These are phyloP conservation scores for Colletotrichum noveboracense DNA, from an alignment of 2,329 filamentous ascomycete species.

Conservation along the genomic window DNA sequence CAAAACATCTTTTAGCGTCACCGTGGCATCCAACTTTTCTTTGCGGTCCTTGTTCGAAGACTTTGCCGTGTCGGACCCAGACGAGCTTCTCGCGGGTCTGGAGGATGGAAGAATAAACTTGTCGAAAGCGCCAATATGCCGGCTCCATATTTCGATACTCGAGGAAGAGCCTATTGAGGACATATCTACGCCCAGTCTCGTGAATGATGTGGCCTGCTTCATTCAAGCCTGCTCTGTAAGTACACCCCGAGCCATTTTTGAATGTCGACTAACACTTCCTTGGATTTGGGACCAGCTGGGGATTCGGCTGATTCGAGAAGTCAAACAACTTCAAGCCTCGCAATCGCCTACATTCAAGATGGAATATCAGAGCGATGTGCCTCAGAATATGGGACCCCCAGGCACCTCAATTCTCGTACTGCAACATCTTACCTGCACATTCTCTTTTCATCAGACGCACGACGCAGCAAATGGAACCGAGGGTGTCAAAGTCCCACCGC, in stretches of 20 bases:
- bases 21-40: not conserved
- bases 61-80: not conserved
- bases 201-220: not conserved
- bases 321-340: not conserved
- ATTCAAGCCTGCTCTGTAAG: not conserved
- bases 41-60: not conserved
- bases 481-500: not conserved
- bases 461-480: not conserved
- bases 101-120: not conserved
- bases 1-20: not conserved
- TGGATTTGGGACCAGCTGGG: conserved; percentile 19
- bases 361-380: conserved; percentile 39
- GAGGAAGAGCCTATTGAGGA: not conserved
- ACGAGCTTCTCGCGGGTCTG: not conserved
- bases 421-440: conserved; percentile 13
- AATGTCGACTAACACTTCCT: not conserved
- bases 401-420: conserved; percentile 30
- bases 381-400: conserved; percentile 32
- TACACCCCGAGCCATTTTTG: not conserved
- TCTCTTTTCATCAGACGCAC: not conserved
- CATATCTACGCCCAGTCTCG: not conserved
- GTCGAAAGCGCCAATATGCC: not conserved
- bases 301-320: not conserved
- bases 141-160: not conserved
- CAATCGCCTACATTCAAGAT: conserved; percentile 34